Percentiles rank a stretch among this genome's conserved stretches.
These are phyloP conservation scores for Mallotus japonicus DNA, from an alignment of 441 rosid species.

Conservation along the genomic window DNA sequence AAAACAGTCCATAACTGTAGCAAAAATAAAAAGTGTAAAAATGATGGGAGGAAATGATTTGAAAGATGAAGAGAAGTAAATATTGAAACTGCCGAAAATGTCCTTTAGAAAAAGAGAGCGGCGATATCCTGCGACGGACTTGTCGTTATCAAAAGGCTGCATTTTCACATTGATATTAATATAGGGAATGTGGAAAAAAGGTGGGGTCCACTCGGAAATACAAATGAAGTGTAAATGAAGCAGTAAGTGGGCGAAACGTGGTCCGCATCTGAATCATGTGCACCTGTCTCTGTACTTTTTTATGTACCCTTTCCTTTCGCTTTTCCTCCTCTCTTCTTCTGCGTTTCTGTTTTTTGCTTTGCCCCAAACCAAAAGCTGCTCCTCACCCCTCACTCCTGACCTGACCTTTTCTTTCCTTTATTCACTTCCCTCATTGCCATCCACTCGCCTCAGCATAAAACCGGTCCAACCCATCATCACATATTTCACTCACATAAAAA, in stretches of 20 bases:
- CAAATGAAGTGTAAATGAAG: neutral
- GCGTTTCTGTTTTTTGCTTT: neutral
- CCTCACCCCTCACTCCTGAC: too few species aligned
- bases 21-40: too few species aligned
- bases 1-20: too few species aligned
- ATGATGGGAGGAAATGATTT: too few species aligned
- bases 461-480: too few species aligned
- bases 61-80: too few species aligned
- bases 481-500: too few species aligned
- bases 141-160: constrained; percentile 36
- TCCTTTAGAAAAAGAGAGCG: neutral
- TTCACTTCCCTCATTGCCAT: too few species aligned
- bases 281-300: neutral
- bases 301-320: neutral
- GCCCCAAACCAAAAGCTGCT: neutral
- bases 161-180: constrained; percentile 25
- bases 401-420: too few species aligned
- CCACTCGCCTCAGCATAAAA: too few species aligned
- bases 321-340: too few species aligned
- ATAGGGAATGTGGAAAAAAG: constrained; percentile 3
- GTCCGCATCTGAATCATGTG: neutral
- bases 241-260: constrained; percentile 18
- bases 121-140: constrained; percentile 39
- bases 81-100: constrained; percentile 13
- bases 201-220: constrained; percentile 11